Evolutionary conservation across 202 grass and related monocot genomes (phyloP).

Genomic region (Setaria viridis): DNA sequence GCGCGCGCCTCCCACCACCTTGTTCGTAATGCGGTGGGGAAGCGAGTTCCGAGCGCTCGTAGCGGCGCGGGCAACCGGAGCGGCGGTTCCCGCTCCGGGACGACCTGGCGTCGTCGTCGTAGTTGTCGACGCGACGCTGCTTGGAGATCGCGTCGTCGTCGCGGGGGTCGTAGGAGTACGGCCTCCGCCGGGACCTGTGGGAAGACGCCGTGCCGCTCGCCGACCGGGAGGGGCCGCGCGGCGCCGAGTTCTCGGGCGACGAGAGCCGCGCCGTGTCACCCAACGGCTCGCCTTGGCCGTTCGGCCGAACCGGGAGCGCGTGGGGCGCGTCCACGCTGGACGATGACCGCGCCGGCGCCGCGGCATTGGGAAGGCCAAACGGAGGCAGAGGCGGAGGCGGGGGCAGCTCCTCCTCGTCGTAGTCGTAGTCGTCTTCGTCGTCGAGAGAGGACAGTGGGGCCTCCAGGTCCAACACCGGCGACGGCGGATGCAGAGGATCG

Average conservation of each 20-base stretch:
- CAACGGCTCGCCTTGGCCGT: neutral
- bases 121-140: neutral
- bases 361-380: neutral
- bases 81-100: neutral
- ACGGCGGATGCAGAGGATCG: neutral
- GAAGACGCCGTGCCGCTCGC: constrained; percentile 6
- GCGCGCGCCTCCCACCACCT: neutral
- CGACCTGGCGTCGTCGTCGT: neutral
- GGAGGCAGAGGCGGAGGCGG: neutral
- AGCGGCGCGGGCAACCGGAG: neutral
- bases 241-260: neutral
- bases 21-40: neutral
- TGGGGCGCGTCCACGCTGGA: neutral
- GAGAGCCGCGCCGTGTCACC: neutral
- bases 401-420: constrained; percentile 7
- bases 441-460: constrained; percentile 28
- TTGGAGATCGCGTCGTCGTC: constrained; percentile 17
- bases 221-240: neutral
- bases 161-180: neutral
- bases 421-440: constrained; percentile 4
- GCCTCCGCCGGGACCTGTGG: neutral
- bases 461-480: constrained; percentile 39
- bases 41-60: neutral
- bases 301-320: neutral
- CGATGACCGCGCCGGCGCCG: neutral